phyloP scores from a whole-genome alignment of 2,329 filamentous ascomycete species.

The Talaromyces amestolkiae region DNA sequence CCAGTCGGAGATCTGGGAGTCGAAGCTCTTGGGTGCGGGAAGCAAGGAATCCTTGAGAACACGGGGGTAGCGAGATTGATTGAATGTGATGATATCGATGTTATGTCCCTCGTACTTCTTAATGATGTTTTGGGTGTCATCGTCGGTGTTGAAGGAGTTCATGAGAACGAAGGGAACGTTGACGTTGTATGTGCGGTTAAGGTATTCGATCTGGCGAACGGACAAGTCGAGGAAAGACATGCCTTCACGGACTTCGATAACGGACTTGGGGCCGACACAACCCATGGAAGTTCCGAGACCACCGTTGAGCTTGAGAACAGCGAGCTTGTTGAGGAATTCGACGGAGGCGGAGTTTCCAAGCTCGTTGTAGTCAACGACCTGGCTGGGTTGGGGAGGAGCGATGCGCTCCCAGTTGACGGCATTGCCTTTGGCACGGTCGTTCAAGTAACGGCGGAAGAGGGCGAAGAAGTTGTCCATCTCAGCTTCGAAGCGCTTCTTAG shows the following conservation, averaged over 20 bases:
- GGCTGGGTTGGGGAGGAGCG: conserved; percentile 83
- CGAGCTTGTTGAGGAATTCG: conserved; percentile 93
- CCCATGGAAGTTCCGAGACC: conserved; percentile 99
- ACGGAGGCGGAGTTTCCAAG: conserved; percentile 87
- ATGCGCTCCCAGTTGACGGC: conserved; percentile 96
- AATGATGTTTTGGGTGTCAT: conserved; percentile 97
- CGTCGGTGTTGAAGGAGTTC: conserved; percentile 99
- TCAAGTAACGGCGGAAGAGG: conserved; percentile 95
- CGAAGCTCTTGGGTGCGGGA: conserved; percentile 83
- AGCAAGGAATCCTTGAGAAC: conserved; percentile 98
- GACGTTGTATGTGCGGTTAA: conserved; percentile 96
- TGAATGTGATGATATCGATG: conserved; percentile 99
- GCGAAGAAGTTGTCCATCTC: conserved; percentile 99
- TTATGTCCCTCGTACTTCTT: conserved; percentile 99
- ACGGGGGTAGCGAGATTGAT: conserved; percentile 97
- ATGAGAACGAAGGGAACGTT: conserved; percentile 98
- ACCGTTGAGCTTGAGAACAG: conserved; percentile 98
- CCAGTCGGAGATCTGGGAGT: conserved; percentile 92
- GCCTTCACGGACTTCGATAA: conserved; percentile 98
- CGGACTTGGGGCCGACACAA: conserved; percentile 97
- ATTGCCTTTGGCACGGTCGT: conserved; percentile 98
- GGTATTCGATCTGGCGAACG: conserved; percentile 96
- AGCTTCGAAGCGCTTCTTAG: conserved; percentile 85
- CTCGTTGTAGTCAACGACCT: conserved; percentile 93
- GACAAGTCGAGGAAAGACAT: conserved; percentile 99